phyloP scores from a whole-genome alignment of 768 basidiomycete genomes.

The Steccherinum ochraceum region DNA sequence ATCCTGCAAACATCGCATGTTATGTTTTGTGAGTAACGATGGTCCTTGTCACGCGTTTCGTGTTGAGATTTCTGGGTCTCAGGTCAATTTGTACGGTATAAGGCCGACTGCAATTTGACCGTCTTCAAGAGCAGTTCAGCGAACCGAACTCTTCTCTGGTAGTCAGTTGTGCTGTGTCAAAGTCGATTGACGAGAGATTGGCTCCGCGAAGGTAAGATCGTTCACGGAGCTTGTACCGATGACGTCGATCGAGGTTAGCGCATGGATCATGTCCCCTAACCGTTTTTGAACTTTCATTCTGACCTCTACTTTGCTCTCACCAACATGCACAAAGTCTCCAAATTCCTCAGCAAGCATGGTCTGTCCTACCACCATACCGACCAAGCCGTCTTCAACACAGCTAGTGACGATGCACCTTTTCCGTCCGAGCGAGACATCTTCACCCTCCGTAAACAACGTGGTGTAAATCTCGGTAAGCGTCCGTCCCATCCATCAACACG shows the following conservation, averaged over 20 bases:
- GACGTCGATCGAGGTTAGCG: too few relatives aligned
- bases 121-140: too few relatives aligned
- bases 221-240: not conserved
- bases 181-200: not conserved
- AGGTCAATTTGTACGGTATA: not conserved
- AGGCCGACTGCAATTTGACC: not conserved
- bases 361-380: not conserved
- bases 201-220: not conserved
- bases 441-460: slow-evolving; percentile 66
- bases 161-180: not conserved
- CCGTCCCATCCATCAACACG: slow-evolving; percentile 5
- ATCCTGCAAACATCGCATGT: not conserved
- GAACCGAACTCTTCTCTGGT: too few relatives aligned
- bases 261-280: too few relatives aligned
- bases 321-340: slow-evolving; percentile 14
- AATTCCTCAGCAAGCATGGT: slow-evolving; percentile 6
- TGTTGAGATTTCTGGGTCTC: not conserved
- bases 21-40: not conserved
- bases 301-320: too few relatives aligned
- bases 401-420: slow-evolving; percentile 6
- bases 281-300: too few relatives aligned
- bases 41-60: not conserved
- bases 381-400: not conserved
- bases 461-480: slow-evolving; percentile 72
- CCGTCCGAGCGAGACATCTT: slow-evolving; percentile 29